phyloP scores from a whole-genome alignment of 768 basidiomycete genomes.

The Suillus subaureus region DNA sequence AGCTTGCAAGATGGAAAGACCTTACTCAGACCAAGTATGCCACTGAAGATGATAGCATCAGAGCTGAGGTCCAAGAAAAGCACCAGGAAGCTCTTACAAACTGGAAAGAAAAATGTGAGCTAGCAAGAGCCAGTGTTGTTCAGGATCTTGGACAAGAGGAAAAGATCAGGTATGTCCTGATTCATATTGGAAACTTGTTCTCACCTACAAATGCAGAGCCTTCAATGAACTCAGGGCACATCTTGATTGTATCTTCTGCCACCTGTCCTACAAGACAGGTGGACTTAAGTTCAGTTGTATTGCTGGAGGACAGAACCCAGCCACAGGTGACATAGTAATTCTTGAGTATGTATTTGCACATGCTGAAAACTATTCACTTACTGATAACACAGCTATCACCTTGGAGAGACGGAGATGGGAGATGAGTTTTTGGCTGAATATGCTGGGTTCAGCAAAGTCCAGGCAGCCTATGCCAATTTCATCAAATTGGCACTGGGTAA shows the following conservation, averaged over 20 bases:
- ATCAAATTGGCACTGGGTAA: not conserved
- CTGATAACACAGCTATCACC: not conserved
- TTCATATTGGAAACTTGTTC: not conserved
- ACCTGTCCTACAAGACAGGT: not conserved
- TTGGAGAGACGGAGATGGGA: not conserved
- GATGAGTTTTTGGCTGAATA: not conserved
- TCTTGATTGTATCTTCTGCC: not conserved
- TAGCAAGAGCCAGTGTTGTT: not conserved
- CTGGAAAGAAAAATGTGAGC: not conserved
- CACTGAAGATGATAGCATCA: not conserved
- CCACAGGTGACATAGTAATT: not conserved
- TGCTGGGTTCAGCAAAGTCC: not conserved
- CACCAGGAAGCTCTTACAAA: not conserved
- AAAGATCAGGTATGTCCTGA: not conserved
- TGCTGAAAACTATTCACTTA: no score
- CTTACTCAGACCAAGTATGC: not conserved
- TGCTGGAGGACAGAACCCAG: slow-evolving; percentile 3
- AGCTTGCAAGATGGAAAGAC: not conserved
- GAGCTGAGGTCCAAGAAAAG: not conserved
- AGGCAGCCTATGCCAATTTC: not conserved
- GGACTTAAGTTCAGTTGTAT: not conserved
- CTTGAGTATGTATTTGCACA: not conserved
- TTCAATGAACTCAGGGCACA: not conserved
- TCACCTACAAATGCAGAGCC: not conserved
- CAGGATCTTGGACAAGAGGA: not conserved